phyloP scores from a whole-genome alignment of 441 rosid genomes.

The Adansonia rubrostipa region DNA sequence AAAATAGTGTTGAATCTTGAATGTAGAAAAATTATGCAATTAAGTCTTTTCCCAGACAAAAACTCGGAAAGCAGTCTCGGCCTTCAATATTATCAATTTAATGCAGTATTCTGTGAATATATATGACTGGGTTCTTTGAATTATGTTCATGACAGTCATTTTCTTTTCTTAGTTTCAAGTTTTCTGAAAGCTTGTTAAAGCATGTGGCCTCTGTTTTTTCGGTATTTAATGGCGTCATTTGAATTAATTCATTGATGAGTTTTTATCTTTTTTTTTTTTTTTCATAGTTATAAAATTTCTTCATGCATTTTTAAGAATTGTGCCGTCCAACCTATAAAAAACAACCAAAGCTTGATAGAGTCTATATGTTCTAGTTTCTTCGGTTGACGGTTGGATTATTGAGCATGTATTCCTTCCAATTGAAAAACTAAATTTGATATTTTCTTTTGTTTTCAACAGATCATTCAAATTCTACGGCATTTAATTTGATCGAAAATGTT shows the following conservation, averaged over 20 bases:
- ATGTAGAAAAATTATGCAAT: not conserved
- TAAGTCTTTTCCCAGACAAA: not conserved
- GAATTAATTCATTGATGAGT: not conserved
- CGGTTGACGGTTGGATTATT: not conserved
- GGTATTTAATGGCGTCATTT: not conserved
- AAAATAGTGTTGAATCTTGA: not conserved
- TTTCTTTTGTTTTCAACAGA: not conserved
- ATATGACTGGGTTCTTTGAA: not conserved
- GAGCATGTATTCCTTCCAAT: not conserved
- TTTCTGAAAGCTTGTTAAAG: not conserved
- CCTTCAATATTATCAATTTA: not conserved
- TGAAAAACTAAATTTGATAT: not conserved
- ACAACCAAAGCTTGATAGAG: not conserved
- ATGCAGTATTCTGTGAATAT: not conserved
- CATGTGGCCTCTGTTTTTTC: not conserved
- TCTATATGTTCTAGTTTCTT: not conserved
- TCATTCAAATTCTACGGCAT: not conserved
- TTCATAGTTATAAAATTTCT: not conserved
- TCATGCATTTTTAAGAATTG: not conserved
- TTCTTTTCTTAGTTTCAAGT: not conserved
- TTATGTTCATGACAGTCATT: not conserved
- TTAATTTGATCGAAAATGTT: not conserved
- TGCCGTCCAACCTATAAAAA: constrained; percentile 14
- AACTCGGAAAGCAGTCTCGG: not conserved
- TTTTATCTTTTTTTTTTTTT: not conserved